Conservation (phyloP, 1,284 basidiomycete genomes). For the Rugosomyces carneus region DNA sequence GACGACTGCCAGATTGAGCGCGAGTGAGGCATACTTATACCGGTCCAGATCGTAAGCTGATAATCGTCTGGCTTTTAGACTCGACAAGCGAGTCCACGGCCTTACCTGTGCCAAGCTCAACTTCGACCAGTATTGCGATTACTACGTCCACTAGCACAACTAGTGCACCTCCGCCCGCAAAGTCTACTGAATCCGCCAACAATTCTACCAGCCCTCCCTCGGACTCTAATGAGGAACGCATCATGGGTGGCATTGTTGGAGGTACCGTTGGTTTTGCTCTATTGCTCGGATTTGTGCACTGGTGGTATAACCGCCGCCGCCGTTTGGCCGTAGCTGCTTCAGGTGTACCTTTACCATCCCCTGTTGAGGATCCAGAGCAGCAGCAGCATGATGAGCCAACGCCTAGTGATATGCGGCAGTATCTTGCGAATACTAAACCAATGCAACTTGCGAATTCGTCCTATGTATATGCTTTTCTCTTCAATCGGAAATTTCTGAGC, state of each 20-base stretch:
- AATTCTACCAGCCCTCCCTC: not conserved
- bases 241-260: conserved; percentile 15
- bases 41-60: not conserved
- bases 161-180: not conserved
- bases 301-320: conserved; percentile 11
- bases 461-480: conserved; percentile 12
- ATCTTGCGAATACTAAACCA: conserved; percentile 17
- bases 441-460: conserved; percentile 16
- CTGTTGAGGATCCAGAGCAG: conserved; percentile 1
- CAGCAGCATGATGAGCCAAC: not conserved
- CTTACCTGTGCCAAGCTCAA: conserved; percentile 8
- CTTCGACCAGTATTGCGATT: conserved; percentile 2
- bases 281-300: conserved; percentile 8
- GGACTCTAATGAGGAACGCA: conserved; percentile 2
- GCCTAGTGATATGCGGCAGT: conserved; percentile 16
- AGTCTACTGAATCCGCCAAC: not conserved
- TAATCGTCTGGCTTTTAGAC: conserved; percentile 4
- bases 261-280: conserved; percentile 8
- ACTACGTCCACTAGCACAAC: not conserved
- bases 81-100: conserved; percentile 14
- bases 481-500: not conserved
- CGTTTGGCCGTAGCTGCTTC: conserved; percentile 2
- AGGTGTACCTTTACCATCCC: conserved; percentile 6
- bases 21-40: conserved; percentile 7
- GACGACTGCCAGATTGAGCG: conserved; percentile 10